Percentiles rank a stretch among this genome's conserved stretches.
phyloP scores from a whole-genome alignment of 306 rosid genomes.

The Trifolium repens region DNA sequence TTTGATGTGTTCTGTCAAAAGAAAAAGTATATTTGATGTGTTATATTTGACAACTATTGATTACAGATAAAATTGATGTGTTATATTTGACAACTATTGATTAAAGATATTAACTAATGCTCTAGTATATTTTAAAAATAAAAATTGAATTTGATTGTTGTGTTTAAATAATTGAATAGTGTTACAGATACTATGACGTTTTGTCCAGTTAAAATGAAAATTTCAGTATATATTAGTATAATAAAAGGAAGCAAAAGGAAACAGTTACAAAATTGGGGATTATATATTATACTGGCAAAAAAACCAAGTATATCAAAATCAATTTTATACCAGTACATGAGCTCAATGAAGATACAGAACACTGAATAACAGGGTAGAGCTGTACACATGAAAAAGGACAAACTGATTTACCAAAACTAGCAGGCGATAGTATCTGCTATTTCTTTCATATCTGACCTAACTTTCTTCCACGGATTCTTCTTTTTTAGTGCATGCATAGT shows the following conservation, averaged over 20 bases:
- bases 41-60: too few relatives aligned
- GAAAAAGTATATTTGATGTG: too few relatives aligned
- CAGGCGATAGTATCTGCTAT: constrained; percentile 12
- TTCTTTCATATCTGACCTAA: constrained; percentile 26
- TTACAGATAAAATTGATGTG: too few relatives aligned
- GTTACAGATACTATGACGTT: constrained; percentile 8
- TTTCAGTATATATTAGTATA: neutral
- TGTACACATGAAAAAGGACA: constrained; percentile 34
- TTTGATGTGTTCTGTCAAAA: too few relatives aligned
- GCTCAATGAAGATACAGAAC: constrained; percentile 5
- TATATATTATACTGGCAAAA: constrained; percentile 23
- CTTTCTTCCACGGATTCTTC: constrained; percentile 22
- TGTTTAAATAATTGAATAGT: neutral
- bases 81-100: too few relatives aligned
- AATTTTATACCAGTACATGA: constrained; percentile 4
- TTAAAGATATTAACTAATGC: too few relatives aligned
- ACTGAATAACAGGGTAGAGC: constrained; percentile 14
- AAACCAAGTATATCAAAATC: constrained; percentile 3
- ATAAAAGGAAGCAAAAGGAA: constrained; percentile 17
- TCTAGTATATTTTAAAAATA: too few relatives aligned
- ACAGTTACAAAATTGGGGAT: constrained; percentile 10
- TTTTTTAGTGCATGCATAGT: constrained; percentile 7
- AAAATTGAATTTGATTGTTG: too few relatives aligned
- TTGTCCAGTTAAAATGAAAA: constrained; percentile 14
- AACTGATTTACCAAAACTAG: constrained; percentile 19